Percentiles rank a stretch among this genome's conserved stretches.
Evolutionary conservation across 495 filamentous ascomycete genomes (phyloP).

Genomic region (Neurospora sp.): DNA sequence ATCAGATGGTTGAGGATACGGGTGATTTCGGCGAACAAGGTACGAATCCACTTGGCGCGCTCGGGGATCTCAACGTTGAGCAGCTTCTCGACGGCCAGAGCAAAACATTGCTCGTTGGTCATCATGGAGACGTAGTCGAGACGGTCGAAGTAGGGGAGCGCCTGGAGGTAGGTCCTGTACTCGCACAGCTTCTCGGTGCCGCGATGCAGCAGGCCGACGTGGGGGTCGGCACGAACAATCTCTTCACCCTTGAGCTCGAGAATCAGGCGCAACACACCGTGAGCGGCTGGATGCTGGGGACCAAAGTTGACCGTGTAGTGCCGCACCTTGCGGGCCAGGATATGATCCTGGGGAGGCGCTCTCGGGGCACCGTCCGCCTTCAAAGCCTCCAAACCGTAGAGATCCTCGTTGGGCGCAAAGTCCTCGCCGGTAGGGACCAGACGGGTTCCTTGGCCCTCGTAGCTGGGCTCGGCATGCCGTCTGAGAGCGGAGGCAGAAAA

Average conservation of each 20-base stretch:
- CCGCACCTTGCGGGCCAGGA: slow-evolving; percentile 64
- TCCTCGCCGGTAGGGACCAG: slow-evolving; percentile 57
- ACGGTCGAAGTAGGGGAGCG: slow-evolving; percentile 96
- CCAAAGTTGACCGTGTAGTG: slow-evolving; percentile 99
- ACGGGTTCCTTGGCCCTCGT: slow-evolving; percentile 46
- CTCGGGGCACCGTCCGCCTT: slow-evolving; percentile 20
- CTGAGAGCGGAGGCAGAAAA: slow-evolving; percentile 61
- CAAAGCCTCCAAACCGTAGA: slow-evolving; percentile 23
- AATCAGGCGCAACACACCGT: slow-evolving; percentile 96
- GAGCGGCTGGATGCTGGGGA: slow-evolving; percentile 96
- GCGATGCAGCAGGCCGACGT: slow-evolving; percentile 91
- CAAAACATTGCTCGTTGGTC: slow-evolving; percentile 98
- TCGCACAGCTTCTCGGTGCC: slow-evolving; percentile 99
- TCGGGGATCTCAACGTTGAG: slow-evolving; percentile 95
- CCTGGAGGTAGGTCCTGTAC: slow-evolving; percentile 98
- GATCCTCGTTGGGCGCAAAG: slow-evolving; percentile 40
- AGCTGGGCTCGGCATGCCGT: slow-evolving; percentile 46
- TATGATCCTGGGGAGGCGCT: slow-evolving; percentile 12
- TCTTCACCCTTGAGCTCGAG: slow-evolving; percentile 96
- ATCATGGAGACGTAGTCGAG: slow-evolving; percentile 99
- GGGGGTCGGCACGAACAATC: slow-evolving; percentile 91
- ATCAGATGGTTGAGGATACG: slow-evolving; percentile 95
- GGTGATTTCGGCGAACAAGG: slow-evolving; percentile 94
- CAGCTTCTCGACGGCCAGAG: slow-evolving; percentile 93
- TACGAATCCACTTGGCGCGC: slow-evolving; percentile 93